Evolutionary conservation across 2,329 filamentous ascomycete genomes (phyloP).

Genomic region (Microsporum ferrugineum): DNA sequence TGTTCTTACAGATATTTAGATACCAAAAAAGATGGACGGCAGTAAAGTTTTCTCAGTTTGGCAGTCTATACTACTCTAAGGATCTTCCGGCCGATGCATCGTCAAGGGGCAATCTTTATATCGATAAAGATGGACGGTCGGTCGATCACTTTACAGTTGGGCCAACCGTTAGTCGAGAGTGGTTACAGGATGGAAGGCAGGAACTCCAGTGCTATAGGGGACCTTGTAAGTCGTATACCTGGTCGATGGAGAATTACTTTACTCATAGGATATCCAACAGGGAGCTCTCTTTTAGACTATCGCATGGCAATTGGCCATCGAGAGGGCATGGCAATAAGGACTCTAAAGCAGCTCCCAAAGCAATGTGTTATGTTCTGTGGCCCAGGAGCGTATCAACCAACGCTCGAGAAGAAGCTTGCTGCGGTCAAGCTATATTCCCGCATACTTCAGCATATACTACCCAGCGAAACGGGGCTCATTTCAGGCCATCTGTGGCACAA

Average conservation of each 20-base stretch:
- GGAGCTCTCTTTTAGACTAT: slow-evolving; percentile 23
- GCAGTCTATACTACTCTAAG: slow-evolving; percentile 20
- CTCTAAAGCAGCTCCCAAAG: slow-evolving; percentile 7
- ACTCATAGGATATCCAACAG: slow-evolving; percentile 13
- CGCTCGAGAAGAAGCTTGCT: slow-evolving; percentile 15
- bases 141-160: slow-evolving; percentile 26
- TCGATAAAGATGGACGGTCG: not conserved
- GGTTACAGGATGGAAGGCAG: slow-evolving; percentile 23
- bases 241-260: slow-evolving; percentile 5
- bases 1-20: slow-evolving; percentile 19
- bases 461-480: slow-evolving; percentile 5
- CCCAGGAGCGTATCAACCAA: slow-evolving; percentile 29
- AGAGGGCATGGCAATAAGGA: slow-evolving; percentile 23
- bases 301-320: slow-evolving; percentile 23
- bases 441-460: slow-evolving; percentile 4
- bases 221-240: slow-evolving; percentile 24
- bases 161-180: slow-evolving; percentile 25
- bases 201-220: slow-evolving; percentile 25
- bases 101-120: slow-evolving; percentile 6
- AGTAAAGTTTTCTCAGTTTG: slow-evolving; percentile 19
- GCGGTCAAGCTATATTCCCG: slow-evolving; percentile 9
- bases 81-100: not conserved
- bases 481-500: slow-evolving; percentile 30
- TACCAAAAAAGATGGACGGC: slow-evolving; percentile 25
- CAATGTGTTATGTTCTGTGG: slow-evolving; percentile 25